Conservation (phyloP, 2,329 filamentous ascomycete species). For the Alternaria brassicicola region DNA sequence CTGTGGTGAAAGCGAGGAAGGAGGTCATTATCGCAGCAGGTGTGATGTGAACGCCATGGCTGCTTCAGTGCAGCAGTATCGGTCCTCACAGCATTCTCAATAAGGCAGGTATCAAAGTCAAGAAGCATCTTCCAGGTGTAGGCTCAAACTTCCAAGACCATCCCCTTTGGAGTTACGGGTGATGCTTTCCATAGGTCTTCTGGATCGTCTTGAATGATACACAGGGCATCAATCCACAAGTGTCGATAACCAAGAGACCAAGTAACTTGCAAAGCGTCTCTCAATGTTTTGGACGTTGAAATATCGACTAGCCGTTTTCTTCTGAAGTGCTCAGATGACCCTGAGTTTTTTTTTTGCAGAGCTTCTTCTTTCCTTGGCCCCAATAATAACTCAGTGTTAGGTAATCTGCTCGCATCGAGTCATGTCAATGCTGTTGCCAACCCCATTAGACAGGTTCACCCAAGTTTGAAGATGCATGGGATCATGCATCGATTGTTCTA, state of each 20-base stretch:
- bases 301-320: background rate
- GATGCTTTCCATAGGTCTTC: background rate
- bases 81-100: constrained; percentile 13
- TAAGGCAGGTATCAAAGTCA: constrained; percentile 24
- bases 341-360: background rate
- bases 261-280: background rate
- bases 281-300: background rate
- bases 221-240: background rate
- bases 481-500: background rate
- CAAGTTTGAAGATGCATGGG: background rate
- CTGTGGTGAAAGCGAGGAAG: background rate
- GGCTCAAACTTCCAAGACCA: constrained; percentile 46
- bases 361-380: background rate
- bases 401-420: background rate
- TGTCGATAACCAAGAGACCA: background rate
- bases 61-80: background rate
- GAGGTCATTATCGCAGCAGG: background rate
- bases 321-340: background rate
- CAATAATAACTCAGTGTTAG: background rate
- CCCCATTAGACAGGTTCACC: too few species aligned
- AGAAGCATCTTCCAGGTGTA: constrained; percentile 33
- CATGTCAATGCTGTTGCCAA: too few species aligned
- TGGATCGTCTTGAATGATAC: background rate
- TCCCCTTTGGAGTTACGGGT: constrained; percentile 7
- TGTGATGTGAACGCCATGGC: background rate